phyloP scores from a whole-genome alignment of 441 rosid genomes.

The Omphalea diandra region DNA sequence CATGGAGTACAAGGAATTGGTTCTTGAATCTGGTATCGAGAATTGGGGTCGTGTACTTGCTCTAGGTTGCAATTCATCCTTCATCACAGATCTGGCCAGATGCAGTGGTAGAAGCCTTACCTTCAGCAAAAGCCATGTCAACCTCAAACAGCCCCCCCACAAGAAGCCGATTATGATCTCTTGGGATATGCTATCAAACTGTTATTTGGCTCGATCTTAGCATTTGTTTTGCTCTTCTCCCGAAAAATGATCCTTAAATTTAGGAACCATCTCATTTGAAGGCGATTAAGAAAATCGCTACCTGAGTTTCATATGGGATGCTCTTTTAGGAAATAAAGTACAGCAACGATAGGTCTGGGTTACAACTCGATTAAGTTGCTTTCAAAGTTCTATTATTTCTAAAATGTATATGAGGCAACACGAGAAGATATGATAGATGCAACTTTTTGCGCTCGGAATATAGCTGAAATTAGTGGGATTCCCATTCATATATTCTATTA shows the following conservation, averaged over 20 bases:
- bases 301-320: not conserved
- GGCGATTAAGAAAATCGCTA: not conserved
- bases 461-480: too few species aligned
- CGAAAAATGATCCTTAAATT: slow-evolving; percentile 61
- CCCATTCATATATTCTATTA: too few species aligned
- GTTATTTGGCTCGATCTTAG: slow-evolving; percentile 77
- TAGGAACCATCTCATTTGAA: slow-evolving; percentile 50
- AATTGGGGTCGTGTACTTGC: slow-evolving; percentile 97
- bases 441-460: not conserved
- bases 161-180: slow-evolving; percentile 50
- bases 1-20: slow-evolving; percentile 86
- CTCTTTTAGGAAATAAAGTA: not conserved
- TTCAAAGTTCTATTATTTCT: not conserved
- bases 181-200: slow-evolving; percentile 50
- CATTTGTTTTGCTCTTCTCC: slow-evolving; percentile 61
- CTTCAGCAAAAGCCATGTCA: slow-evolving; percentile 59
- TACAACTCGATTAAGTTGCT: not conserved
- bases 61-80: slow-evolving; percentile 69
- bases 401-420: not conserved
- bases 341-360: not conserved
- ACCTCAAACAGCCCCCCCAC: slow-evolving; percentile 29
- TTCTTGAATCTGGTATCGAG: slow-evolving; percentile 80
- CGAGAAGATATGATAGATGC: too few species aligned
- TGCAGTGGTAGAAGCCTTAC: slow-evolving; percentile 86
- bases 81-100: slow-evolving; percentile 89